Evolutionary conservation across 2,329 filamentous ascomycete genomes (phyloP).

Genomic region (Ceratocystis harringtonii): DNA sequence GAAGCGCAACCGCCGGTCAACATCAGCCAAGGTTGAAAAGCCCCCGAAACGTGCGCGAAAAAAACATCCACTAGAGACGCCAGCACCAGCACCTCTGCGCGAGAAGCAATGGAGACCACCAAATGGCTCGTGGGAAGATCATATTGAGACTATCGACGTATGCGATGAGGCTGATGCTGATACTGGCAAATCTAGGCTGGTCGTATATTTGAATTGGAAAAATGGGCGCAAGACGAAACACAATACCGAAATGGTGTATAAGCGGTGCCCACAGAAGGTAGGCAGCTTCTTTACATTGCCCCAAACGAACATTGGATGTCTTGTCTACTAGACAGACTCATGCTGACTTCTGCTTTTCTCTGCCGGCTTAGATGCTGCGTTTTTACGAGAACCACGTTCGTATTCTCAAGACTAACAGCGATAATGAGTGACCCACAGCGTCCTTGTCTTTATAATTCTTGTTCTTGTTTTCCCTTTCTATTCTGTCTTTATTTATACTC

Average conservation of each 20-base stretch:
- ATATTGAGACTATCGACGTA: constrained; percentile 55
- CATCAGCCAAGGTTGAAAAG: constrained; percentile 23
- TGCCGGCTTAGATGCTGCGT: constrained; percentile 35
- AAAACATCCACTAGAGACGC: constrained; percentile 36
- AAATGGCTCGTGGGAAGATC: constrained; percentile 60
- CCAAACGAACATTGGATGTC: background rate
- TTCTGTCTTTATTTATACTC: too few species aligned
- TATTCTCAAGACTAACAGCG: constrained; percentile 28
- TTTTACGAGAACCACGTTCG: constrained; percentile 46
- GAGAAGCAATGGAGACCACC: constrained; percentile 45
- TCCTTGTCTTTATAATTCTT: too few species aligned
- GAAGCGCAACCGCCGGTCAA: constrained; percentile 41
- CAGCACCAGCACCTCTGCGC: constrained; percentile 26
- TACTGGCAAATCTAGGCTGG: constrained; percentile 29
- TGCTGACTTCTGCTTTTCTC: background rate
- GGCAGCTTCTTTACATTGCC: constrained; percentile 14
- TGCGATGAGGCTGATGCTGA: constrained; percentile 49
- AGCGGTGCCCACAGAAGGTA: constrained; percentile 66
- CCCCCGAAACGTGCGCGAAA: constrained; percentile 32
- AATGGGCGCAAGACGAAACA: constrained; percentile 62
- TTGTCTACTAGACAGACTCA: background rate
- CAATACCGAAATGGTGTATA: constrained; percentile 50
- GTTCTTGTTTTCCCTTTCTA: too few species aligned
- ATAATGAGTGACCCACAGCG: background rate
- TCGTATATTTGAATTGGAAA: constrained; percentile 60